Base-by-base conservation (phyloP, 176 grass and related monocot genomes). In the Chrysopogon serrulatus region DNA sequence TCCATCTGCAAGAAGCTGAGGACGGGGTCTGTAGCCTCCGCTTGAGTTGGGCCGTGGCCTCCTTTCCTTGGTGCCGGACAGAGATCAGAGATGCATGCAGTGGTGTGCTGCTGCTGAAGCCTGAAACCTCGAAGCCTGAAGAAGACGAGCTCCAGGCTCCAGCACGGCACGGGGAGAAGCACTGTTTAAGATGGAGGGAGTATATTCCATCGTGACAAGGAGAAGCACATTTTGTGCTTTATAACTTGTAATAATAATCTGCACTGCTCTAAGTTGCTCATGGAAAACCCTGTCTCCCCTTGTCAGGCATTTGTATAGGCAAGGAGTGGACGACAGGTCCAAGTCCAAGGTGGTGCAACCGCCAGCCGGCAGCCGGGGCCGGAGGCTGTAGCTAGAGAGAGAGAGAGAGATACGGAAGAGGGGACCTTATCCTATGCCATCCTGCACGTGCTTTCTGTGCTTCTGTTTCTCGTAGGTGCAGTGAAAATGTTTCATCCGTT, bases 221-320 rank as follows among this genome's bases (percentile, higher is more conserved):
- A 54, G 51, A 10, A 23, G 51, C 9, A 40, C 39, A 40, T 40
- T 40, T 5, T 40, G 1, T 40, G 1, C 9, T 40, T 40, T 40
- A 1, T 1, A 7, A 8, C 4, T 40, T 7, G 2, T 5, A 40
- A 7, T 19, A 44, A 37, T 79, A 34, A 66, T 59, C 1, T 37
- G 28, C 40, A 34, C 13, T 26, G 5, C 11, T 59, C 62, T 56
- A 26, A 18, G 4, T 68, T 80, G 17, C 23, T 24, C 18, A 15
- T 59, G 59, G 51, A 81, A 81, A 71, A 43, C 60, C 24, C 5
- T 48, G 32, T 19, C 26, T 12, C 21, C 45, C 44, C 26, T 6
- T 31, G 42, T 34, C 86, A 88, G 56, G 67, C 40, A 71, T 53
- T 65, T 57, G 74, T 57, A 56, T 56, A 81, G 74, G 57, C 65